Percentiles rank a stretch among this genome's conserved stretches.
These are phyloP conservation scores for Lippia alba DNA, from an alignment of 305 asterid species.

Conservation along the genomic window DNA sequence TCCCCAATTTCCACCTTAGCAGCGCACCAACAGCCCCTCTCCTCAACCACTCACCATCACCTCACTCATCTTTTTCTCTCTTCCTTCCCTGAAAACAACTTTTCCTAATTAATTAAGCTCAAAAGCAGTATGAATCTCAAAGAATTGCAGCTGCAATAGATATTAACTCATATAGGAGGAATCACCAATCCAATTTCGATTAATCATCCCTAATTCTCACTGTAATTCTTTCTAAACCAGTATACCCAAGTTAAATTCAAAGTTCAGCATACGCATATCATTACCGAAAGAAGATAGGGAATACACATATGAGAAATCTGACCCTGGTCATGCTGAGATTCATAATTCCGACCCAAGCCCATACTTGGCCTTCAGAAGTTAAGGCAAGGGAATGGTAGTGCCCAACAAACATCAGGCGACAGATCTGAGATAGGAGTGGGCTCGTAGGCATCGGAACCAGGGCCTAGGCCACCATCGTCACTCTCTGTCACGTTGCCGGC, in stretches of 20 bases:
- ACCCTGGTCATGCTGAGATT: conserved; percentile 80
- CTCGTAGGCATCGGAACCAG: conserved; percentile 79
- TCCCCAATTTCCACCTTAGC: too few relatives aligned
- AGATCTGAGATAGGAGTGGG: conserved; percentile 75
- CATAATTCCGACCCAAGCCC: conserved; percentile 92
- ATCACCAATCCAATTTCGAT: background rate
- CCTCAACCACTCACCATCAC: too few relatives aligned
- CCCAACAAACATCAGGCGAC: conserved; percentile 78
- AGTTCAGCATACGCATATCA: conserved; percentile 15
- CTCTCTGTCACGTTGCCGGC: too few relatives aligned
- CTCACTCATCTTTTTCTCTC: too few relatives aligned
- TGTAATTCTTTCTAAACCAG: background rate
- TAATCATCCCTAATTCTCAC: background rate
- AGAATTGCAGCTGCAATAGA: background rate
- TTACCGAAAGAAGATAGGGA: background rate
- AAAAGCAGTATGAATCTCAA: background rate
- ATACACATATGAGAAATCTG: conserved; percentile 64
- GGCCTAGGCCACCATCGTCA: too few relatives aligned
- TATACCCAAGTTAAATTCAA: background rate
- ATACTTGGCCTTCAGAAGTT: conserved; percentile 75
- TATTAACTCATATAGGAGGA: background rate
- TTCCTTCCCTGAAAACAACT: background rate
- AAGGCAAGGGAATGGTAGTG: conserved; percentile 94
- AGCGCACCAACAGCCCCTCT: too few relatives aligned
- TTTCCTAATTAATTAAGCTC: conserved; percentile 8